These are phyloP conservation scores for Daucus carota DNA, from an alignment of 129 eudicot species.

Conservation along the genomic window DH1_v3.0 NC_030383.2:49898501-49899000, in stretches of 20 bases:
- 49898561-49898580: constrained; percentile 34
- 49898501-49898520: constrained; percentile 58
- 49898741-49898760: constrained; percentile 45
- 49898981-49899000: too few relatives aligned
- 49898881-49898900: not conserved
- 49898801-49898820: constrained; percentile 71
- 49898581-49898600: constrained; percentile 49
- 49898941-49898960: not conserved
- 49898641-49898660: not conserved
- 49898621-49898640: constrained; percentile 4
- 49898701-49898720: constrained; percentile 52
- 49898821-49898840: constrained; percentile 51
- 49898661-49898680: constrained; percentile 8
- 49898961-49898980: too few relatives aligned
- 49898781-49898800: constrained; percentile 42
- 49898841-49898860: constrained; percentile 28
- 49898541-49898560: constrained; percentile 59
- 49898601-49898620: not conserved
- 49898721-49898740: constrained; percentile 62
- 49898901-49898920: not conserved
- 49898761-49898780: constrained; percentile 43
- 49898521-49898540: constrained; percentile 69
- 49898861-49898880: constrained; percentile 22
- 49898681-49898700: constrained; percentile 44
- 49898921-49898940: not conserved